These are phyloP conservation scores for Tuber indicum DNA, from an alignment of 495 filamentous ascomycete species.

Conservation along the genomic window DNA sequence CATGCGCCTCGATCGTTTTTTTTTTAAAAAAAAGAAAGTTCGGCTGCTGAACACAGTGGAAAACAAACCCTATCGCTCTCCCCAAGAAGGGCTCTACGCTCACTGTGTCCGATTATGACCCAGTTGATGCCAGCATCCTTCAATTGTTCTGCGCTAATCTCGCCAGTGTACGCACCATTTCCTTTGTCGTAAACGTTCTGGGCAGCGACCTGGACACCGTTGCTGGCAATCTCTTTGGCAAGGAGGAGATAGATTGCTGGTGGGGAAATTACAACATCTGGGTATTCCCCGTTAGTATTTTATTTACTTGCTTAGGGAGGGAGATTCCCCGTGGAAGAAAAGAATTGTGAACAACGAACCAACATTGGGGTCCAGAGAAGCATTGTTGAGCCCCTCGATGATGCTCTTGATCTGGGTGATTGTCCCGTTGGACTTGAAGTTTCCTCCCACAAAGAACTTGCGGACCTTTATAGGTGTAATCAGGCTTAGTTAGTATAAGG, in stretches of 20 bases:
- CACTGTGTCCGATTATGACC: constrained; percentile 86
- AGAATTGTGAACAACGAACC: constrained; percentile 47
- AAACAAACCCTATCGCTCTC: constrained; percentile 59
- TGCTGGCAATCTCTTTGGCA: constrained; percentile 62
- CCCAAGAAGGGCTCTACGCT: constrained; percentile 78
- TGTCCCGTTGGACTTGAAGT: constrained; percentile 99
- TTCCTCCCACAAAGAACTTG: constrained; percentile 98
- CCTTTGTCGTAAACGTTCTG: constrained; percentile 97
- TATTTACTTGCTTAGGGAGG: background rate
- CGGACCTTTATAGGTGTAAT: constrained; percentile 49
- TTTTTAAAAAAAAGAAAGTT: background rate
- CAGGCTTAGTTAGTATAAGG: background rate
- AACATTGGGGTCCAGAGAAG: constrained; percentile 61
- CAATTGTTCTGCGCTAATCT: constrained; percentile 86
- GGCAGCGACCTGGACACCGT: constrained; percentile 62
- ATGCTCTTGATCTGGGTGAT: constrained; percentile 78
- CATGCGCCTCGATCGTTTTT: background rate
- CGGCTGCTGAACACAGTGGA: background rate
- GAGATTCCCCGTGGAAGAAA: constrained; percentile 15
- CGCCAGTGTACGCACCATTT: constrained; percentile 94
- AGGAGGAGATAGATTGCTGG: constrained; percentile 85
- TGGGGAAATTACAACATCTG: constrained; percentile 91
- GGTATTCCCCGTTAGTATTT: constrained; percentile 18
- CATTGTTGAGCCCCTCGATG: constrained; percentile 75
- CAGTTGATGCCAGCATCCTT: constrained; percentile 79